phyloP scores from a whole-genome alignment of 495 filamentous ascomycete genomes.

The Margaritispora aquatica region DNA sequence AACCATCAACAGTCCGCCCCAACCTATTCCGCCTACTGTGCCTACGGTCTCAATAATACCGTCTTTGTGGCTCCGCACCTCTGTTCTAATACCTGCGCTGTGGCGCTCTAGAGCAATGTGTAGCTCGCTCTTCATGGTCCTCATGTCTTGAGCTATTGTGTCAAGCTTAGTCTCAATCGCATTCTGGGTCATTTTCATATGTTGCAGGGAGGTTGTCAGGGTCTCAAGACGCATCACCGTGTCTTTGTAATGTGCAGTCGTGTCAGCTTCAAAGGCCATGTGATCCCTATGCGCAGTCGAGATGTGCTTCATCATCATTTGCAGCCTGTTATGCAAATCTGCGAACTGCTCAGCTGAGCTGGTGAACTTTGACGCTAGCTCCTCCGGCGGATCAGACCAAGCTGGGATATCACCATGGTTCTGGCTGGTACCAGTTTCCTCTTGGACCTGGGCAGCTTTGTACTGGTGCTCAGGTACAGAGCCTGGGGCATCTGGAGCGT shows the following conservation, averaged over 20 bases:
- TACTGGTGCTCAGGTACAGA: slow-evolving; percentile 21
- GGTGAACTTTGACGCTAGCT: slow-evolving; percentile 15
- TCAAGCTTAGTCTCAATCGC: slow-evolving; percentile 31
- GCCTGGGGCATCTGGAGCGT: slow-evolving; percentile 9
- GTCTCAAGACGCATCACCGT: slow-evolving; percentile 30
- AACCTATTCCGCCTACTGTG: slow-evolving; percentile 38
- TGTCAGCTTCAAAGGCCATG: slow-evolving; percentile 31
- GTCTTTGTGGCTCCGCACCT: slow-evolving; percentile 45
- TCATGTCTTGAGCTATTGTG: slow-evolving; percentile 62
- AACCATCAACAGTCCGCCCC: slow-evolving; percentile 67
- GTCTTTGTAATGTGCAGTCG: slow-evolving; percentile 46
- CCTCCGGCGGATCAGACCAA: slow-evolving; percentile 9
- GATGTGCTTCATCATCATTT: slow-evolving; percentile 66
- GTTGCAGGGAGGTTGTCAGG: slow-evolving; percentile 46
- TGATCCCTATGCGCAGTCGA: slow-evolving; percentile 61
- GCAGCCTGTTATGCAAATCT: slow-evolving; percentile 76
- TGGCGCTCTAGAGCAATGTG: slow-evolving; percentile 66
- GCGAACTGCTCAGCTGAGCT: slow-evolving; percentile 55
- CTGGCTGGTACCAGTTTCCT: slow-evolving; percentile 21
- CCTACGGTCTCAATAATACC: slow-evolving; percentile 18
- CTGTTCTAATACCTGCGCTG: slow-evolving; percentile 59
- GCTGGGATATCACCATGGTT: slow-evolving; percentile 9
- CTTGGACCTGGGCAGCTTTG: slow-evolving; percentile 28
- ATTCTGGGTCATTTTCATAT: slow-evolving; percentile 44
- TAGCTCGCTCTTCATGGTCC: slow-evolving; percentile 41